Evolutionary conservation across 2,329 filamentous ascomycete genomes (phyloP).

Genomic region (Colletotrichum tabaci): DNA sequence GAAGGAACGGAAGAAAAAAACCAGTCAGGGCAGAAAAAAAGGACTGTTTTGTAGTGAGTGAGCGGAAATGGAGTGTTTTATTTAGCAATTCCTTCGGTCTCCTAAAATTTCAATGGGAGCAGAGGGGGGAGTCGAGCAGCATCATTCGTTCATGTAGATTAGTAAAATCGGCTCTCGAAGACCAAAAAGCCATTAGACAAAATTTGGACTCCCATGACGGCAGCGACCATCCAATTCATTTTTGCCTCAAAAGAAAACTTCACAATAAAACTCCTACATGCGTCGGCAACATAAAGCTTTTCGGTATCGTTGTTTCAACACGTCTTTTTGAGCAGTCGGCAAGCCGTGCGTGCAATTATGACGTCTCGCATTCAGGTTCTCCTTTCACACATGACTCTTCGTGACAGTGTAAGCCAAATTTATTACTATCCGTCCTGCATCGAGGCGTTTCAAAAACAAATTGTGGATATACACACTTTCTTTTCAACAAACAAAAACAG

Average conservation of each 20-base stretch:
- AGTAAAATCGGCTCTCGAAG: slow-evolving; percentile 12
- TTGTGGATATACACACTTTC: not conserved
- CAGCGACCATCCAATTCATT: not conserved
- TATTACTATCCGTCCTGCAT: too few species aligned
- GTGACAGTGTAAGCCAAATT: not conserved
- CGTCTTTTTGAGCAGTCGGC: not conserved
- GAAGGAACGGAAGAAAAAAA: not conserved
- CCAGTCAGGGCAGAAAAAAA: not conserved
- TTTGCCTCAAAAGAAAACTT: too few species aligned
- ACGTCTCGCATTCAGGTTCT: not conserved
- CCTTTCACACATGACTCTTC: too few species aligned
- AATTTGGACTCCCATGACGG: slow-evolving; percentile 6
- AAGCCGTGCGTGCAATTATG: not conserved
- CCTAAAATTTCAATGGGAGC: not conserved
- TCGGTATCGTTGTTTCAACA: not conserved
- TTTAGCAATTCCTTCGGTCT: slow-evolving; percentile 11
- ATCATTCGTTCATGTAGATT: slow-evolving; percentile 27
- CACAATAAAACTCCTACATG: not conserved
- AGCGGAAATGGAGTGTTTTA: slow-evolving; percentile 8
- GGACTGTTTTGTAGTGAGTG: not conserved
- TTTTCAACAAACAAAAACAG: not conserved
- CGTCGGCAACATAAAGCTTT: not conserved
- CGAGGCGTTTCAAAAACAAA: too few species aligned
- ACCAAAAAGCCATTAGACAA: slow-evolving; percentile 11
- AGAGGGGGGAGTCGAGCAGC: slow-evolving; percentile 9